Conservation (phyloP, 805 yeast genomes). For the Kazachstania africana region DNA sequence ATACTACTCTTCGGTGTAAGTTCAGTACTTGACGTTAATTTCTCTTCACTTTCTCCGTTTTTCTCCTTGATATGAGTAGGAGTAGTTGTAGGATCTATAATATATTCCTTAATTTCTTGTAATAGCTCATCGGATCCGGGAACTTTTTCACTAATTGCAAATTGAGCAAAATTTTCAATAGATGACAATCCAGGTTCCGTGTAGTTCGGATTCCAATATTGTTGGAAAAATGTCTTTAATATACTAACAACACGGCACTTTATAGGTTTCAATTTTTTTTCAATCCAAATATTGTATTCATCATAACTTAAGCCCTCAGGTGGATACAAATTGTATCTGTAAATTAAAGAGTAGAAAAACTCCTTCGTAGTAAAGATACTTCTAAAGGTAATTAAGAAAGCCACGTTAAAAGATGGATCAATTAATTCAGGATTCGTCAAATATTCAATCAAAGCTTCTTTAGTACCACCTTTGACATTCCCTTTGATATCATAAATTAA, state of each 20-base stretch:
- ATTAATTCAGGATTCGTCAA: constrained; percentile 60
- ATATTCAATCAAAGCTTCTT: constrained; percentile 66
- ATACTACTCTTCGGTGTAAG: not conserved
- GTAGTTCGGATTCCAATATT: constrained; percentile 59
- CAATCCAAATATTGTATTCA: constrained; percentile 68
- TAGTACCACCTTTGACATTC: constrained; percentile 71
- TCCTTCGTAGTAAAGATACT: constrained; percentile 61
- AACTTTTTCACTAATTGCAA: constrained; percentile 30
- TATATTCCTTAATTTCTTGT: constrained; percentile 28
- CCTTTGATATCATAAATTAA: constrained; percentile 57
- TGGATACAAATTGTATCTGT: constrained; percentile 59
- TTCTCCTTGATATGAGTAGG: not conserved
- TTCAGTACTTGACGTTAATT: not conserved
- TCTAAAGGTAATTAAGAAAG: constrained; percentile 64
- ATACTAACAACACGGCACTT: constrained; percentile 54
- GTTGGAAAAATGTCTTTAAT: constrained; percentile 53
- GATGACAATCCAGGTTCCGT: constrained; percentile 33
- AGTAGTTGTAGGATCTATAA: constrained; percentile 27
- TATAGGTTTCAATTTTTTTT: constrained; percentile 56
- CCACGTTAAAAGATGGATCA: constrained; percentile 52
- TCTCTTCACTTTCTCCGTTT: not conserved
- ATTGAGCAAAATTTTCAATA: constrained; percentile 31
- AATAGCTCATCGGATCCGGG: constrained; percentile 33
- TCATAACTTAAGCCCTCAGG: constrained; percentile 82
- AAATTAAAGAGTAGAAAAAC: constrained; percentile 45